phyloP scores from a whole-genome alignment of 345 rosid genomes.

The Eucalyptus polyanthemos region DNA sequence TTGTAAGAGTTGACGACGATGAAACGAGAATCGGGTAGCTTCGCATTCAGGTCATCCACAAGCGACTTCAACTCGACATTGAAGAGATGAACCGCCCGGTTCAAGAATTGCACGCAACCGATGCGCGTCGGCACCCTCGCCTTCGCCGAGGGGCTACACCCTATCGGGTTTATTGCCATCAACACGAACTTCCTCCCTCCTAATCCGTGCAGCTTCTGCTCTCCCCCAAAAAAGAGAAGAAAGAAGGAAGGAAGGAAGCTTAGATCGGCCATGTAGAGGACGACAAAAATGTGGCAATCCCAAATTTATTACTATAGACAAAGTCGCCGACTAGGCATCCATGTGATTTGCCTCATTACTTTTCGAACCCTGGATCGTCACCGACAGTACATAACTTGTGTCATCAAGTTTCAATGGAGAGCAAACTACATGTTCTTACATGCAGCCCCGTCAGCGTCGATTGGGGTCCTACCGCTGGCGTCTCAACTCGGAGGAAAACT shows the following conservation, averaged over 20 bases:
- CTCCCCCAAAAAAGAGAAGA: neutral
- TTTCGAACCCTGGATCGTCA: neutral
- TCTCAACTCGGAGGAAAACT: neutral
- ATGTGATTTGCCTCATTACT: neutral
- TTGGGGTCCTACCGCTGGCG: neutral
- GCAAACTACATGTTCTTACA: neutral
- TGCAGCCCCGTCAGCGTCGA: neutral
- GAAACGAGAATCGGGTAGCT: slow-evolving; percentile 13
- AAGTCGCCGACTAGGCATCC: neutral
- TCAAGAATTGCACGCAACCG: slow-evolving; percentile 14
- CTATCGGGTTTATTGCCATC: slow-evolving; percentile 35
- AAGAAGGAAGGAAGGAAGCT: neutral
- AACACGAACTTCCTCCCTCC: slow-evolving; percentile 54
- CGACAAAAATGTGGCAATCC: neutral
- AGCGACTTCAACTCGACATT: slow-evolving; percentile 10
- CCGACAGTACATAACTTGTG: neutral
- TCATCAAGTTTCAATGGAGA: neutral
- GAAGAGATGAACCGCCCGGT: slow-evolving; percentile 42
- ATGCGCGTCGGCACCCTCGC: neutral
- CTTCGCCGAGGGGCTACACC: slow-evolving; percentile 28
- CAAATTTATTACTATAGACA: neutral
- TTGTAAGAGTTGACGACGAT: slow-evolving; percentile 34
- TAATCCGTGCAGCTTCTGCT: slow-evolving; percentile 30
- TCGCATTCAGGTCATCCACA: neutral
- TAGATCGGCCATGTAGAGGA: neutral